Evolutionary conservation across 2,329 filamentous ascomycete species (phyloP).

Genomic region (Trichoderma citrinoviride): DNA sequence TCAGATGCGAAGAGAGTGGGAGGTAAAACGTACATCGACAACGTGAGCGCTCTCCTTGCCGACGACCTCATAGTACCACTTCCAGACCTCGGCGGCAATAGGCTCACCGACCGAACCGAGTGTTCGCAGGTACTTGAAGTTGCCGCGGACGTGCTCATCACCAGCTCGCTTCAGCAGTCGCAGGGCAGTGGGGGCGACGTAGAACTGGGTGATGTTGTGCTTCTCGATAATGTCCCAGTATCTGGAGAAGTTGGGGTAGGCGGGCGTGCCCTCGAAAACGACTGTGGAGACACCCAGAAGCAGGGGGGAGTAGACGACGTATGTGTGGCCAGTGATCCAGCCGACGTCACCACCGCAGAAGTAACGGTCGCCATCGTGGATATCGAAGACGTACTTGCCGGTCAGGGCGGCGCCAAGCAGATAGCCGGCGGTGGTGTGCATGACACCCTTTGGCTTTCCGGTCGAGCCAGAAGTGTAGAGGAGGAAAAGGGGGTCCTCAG

Average conservation of each 20-base stretch:
- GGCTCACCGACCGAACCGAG: conserved; percentile 95
- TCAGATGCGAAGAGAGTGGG: conserved; percentile 12
- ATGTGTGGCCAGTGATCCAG: conserved; percentile 98
- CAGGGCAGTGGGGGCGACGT: conserved; percentile 92
- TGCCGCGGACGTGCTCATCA: conserved; percentile 82
- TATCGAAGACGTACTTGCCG: conserved; percentile 98
- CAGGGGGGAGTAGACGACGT: conserved; percentile 94
- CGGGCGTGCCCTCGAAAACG: conserved; percentile 96
- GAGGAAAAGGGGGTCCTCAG: conserved; percentile 94
- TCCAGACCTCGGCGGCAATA: conserved; percentile 97
- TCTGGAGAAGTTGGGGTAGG: conserved; percentile 94
- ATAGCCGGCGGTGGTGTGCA: conserved; percentile 96
- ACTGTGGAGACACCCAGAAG: conserved; percentile 91
- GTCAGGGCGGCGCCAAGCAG: conserved; percentile 90
- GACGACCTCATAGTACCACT: conserved; percentile 97
- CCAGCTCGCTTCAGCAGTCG: conserved; percentile 93
- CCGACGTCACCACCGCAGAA: conserved; percentile 98
- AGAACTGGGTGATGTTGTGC: conserved; percentile 95
- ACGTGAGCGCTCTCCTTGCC: conserved; percentile 92
- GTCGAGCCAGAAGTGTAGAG: conserved; percentile 98
- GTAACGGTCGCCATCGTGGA: conserved; percentile 88
- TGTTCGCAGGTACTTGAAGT: conserved; percentile 86
- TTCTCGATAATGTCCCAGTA: conserved; percentile 99
- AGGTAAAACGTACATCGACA: conserved; percentile 69
- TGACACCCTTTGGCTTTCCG: conserved; percentile 96